Evolutionary conservation across 768 basidiomycete genomes (phyloP), one percentile per base, ranked within the genome.

Genomic region (Austroboletus eburneus): DNA sequence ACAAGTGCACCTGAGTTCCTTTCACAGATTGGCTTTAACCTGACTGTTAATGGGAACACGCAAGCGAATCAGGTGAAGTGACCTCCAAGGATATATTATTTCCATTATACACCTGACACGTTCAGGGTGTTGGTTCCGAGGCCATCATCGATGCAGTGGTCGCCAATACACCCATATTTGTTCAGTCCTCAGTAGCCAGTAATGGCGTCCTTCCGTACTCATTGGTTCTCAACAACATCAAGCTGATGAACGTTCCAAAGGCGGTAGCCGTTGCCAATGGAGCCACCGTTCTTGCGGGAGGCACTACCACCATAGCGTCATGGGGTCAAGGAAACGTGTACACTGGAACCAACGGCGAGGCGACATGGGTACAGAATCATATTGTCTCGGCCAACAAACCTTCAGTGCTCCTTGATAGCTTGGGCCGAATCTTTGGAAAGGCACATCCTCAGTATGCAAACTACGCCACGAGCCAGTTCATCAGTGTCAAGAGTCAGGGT

Each of bases 261-360:
- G 63, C 68, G 9, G 64, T 77, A 14, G 67, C 61, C 9, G 24
- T 42, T 10, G 67, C 51, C 6, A 49, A 54, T 25, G 70, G 71
- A 7, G 51, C 34, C 9, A 64, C 59, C 2, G 51, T 74, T 9
- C 62, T 77, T 10, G 42, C 54, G 0, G 72, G 72, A 9, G 72
- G 69, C 16, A 66, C 64, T 3, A 62, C 43, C 17, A 62, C 54
- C 14, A 69, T 69, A 32, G 54, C 63, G 0, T 78, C 80, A 4
- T 90, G 87, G 88, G 85, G 68, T 4, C 86, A 90, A 63, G 88
- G 88, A 32, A 78, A 89, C 54, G 69, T 81, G 13, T 90, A 76
- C 63, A 69, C 65, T 0, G 86, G 86, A 24, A 73, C 75, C 4
- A 71, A 66, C 37, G 49, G 69, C 2, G 60, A 63, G 3, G 68